A percentile compares a stretch with the other conserved stretches of the same genome.
Evolutionary conservation across 2,329 filamentous ascomycete genomes (phyloP).

Genomic region (Pseudogymnoascus sp.): DNA sequence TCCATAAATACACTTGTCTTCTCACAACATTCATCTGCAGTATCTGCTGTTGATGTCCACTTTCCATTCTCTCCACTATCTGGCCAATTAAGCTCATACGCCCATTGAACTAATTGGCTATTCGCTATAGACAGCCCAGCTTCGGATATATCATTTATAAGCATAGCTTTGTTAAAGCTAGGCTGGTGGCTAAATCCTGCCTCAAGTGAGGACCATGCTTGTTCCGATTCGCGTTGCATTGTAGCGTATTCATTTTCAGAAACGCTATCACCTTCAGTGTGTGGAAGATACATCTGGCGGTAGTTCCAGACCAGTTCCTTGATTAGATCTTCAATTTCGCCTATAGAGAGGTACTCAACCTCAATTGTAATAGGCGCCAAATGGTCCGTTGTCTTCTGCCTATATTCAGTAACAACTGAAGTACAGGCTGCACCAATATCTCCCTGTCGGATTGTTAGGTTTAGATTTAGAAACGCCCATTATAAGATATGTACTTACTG

Average conservation of each 20-base stretch:
- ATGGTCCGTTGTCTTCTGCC: conserved; percentile 23
- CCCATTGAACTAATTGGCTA: conserved; percentile 24
- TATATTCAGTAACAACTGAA: conserved; percentile 30
- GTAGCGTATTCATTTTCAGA: conserved; percentile 22
- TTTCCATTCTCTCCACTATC: conserved; percentile 18
- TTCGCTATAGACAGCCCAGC: conserved; percentile 22
- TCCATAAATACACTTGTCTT: conserved; percentile 27
- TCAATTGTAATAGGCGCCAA: conserved; percentile 25
- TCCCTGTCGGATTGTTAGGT: conserved; percentile 15
- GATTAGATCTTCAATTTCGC: conserved; percentile 24
- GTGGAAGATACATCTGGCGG: conserved; percentile 24
- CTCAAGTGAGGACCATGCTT: conserved; percentile 35
- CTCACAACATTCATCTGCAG: conserved; percentile 25
- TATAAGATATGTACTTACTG: conserved; percentile 14
- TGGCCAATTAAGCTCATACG: conserved; percentile 27
- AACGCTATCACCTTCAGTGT: conserved; percentile 17
- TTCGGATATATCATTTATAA: conserved; percentile 23
- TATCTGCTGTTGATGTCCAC: conserved; percentile 26
- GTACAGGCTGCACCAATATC: conserved; percentile 30
- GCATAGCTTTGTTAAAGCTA: conserved; percentile 18
- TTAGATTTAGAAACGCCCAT: not conserved
- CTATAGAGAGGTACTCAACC: conserved; percentile 26
- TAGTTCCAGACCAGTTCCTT: conserved; percentile 28
- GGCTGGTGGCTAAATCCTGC: conserved; percentile 28
- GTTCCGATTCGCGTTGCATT: conserved; percentile 24